Base-by-base conservation (phyloP, 805 yeast species). In the Metschnikowia sp. region DNA sequence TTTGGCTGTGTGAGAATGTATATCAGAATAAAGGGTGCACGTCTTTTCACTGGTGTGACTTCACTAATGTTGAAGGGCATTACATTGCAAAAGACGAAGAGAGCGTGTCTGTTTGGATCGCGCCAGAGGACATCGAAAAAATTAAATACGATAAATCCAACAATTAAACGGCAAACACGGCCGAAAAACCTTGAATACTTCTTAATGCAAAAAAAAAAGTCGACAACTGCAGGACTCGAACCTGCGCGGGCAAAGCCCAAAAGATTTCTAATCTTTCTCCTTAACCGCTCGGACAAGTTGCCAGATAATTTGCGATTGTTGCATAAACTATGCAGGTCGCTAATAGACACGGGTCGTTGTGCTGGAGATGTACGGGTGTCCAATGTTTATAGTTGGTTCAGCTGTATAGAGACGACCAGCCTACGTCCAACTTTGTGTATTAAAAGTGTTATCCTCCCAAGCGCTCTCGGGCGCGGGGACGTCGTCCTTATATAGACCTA, bases 1-100 rank as follows among this genome's bases (percentile, higher is more conserved):
- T 83, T 19, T 86, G 92, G 91, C 70, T 74, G 54, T 86, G 94
- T 56, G 75, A 76, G 46, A 64, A 73, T 6, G 60, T 66, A 19
- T 78, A 77, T 53, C 60, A 57, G 39, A 71, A 70, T 36, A 65
- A 66, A 32, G 77, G 74, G 22, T 81, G 86, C 50, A 64, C 73
- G 2, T 72, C 77, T 1, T 74, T 76, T 41, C 66, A 74, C 47
- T 79, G 76, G 72, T 84, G 83, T 0, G 70, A 76, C 45, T 78
- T 79, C 48, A 43, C 38, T 6, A 59, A 65, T 13, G 53, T 49
- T 4, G 57, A 66, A 3, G 60, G 59, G n/a, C 60, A 66, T 34
- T 61, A 64, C 26, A 54, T 60, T 8, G 71, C 81, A 0, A 58
- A 60, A 1, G 57, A 65, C 9, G 61, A 61, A 10, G 56, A 55